Base-by-base conservation (phyloP, 495 filamentous ascomycete species). In the Beverwykella pulmonaria region DNA sequence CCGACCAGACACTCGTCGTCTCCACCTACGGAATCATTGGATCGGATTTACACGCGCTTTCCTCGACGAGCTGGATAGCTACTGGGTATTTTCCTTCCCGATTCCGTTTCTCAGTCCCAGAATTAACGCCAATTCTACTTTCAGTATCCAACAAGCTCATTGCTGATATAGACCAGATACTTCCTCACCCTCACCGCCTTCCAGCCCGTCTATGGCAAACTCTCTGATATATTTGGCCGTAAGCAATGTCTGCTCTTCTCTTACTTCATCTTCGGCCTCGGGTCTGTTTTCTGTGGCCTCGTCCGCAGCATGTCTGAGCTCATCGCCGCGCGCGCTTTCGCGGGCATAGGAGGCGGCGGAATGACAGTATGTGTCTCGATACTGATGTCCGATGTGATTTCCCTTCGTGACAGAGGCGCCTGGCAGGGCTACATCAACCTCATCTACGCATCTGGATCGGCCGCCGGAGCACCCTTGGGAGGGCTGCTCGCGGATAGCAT, bases 361-460 rank as follows among this genome's bases (percentile, higher is more conserved):
- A 93, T 95, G 90, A 91, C 87, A 2, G 88, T 88, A 4, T 85
- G 94, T 53, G 89, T 89, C 47, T 85, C 78, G 59, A 93, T 96
- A 54, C 75, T 96, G 30, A 75, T 96, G 62, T 89, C 85, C 55
- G 92, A 96, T 74, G 81, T 93, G 19, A 82, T 95, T 3, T 82
- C 90, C 9, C 79, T 96, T 54, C 81, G 89, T n/a, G 86, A 92
- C 56, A 76, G 91, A 65, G 92, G 90, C 4, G 80, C 88, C 14
- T 95, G 88, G 85, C 92, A 95, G 74, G 91, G 92, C 20, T 84
- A 92, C 50, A 80, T 93, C 69, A 95, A 94, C 70, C 86, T 94
- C 72, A 82, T 94, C 49, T 93, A 82, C 71, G 87, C 91, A 1
- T 76, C 80, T 65, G 92, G 92, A 20, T 81, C 88, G 17, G 86